Evolutionary conservation across 305 asterid species (phyloP), one percentile per base, ranked within the genome.

Genomic region (Solanum hybrid): DNA sequence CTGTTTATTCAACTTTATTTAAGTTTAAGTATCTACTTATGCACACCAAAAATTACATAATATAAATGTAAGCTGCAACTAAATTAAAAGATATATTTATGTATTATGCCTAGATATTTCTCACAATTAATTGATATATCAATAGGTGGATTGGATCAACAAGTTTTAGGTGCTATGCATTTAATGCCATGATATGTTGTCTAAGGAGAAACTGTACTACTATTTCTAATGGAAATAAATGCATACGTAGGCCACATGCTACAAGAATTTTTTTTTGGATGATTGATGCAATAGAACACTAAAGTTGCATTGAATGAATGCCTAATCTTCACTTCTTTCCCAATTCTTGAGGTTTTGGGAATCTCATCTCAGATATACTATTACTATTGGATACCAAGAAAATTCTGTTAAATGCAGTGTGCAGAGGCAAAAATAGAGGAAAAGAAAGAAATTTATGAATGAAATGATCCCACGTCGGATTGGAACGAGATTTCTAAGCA

Each of bases 131-230:
- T 75, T 75, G 36, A 75, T 75, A 3, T 13, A 3, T 22, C 26
- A 65, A 65, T n/a, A 88, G 37, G 81, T 70, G 90, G 86, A 91
- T 90, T 72, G 88, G 38, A 29, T 87, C 83, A 90, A 94, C 93
- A 90, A 91, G 79, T 68, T 73, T 85, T 82, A 51, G 89, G 96
- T 93, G 91, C 92, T 90, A 26, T 86, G 92, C 93, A 94, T 92
- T 94, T 88, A 95, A 77, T 79, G 45, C 88, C 83, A 72, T 20
- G 88, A 87, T 87, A 79, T 87, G 65, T 87, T 87, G 87, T 87
- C 79, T 45, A 51, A 77, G 61, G 29, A 45, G 39, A 31, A 20
- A 51, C 31, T 29, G 57, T 79, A 82, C 87, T 41, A 29, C 27
- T 83, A 7, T 29, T 51, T 2, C 36, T 39, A 41, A 10, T 27